Evolutionary conservation across 2,329 filamentous ascomycete genomes (phyloP).

Genomic region (Thyridium curvatum): DNA sequence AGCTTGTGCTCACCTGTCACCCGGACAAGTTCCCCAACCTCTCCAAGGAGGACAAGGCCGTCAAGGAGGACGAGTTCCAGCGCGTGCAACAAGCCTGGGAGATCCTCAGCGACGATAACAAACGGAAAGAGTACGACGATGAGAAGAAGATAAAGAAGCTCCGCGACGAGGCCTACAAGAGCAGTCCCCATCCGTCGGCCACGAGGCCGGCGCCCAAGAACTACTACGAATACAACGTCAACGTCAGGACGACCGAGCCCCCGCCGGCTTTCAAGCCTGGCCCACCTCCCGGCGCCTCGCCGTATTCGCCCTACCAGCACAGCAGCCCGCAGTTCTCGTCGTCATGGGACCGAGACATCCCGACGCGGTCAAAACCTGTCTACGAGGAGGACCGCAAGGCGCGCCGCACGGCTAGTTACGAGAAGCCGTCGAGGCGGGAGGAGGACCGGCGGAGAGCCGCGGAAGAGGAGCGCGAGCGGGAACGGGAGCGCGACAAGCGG

Average conservation of each 20-base stretch:
- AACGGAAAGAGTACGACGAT: constrained; percentile 72
- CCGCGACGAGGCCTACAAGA: constrained; percentile 43
- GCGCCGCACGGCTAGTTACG: constrained; percentile 41
- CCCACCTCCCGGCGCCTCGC: constrained; percentile 18
- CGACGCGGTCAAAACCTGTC: constrained; percentile 21
- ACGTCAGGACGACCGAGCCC: constrained; percentile 46
- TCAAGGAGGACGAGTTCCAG: constrained; percentile 84
- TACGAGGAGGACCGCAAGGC: constrained; percentile 37
- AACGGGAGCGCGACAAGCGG: constrained; percentile 7
- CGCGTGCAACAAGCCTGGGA: constrained; percentile 91
- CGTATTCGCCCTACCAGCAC: constrained; percentile 19
- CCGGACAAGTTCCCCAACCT: constrained; percentile 79
- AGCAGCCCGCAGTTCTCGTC: constrained; percentile 28
- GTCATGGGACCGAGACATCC: constrained; percentile 43
- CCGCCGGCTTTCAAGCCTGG: constrained; percentile 32
- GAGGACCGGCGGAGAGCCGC: constrained; percentile 19
- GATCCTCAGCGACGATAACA: constrained; percentile 70
- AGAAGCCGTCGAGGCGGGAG: constrained; percentile 13
- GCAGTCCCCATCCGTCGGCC: constrained; percentile 35
- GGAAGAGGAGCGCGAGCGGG: constrained; percentile 19
- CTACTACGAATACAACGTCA: constrained; percentile 37
- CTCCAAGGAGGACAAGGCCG: constrained; percentile 44
- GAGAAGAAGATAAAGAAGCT: constrained; percentile 61
- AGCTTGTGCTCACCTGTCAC: constrained; percentile 81
- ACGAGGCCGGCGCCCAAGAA: constrained; percentile 31